Percentiles rank a stretch among this genome's conserved stretches.
Evolutionary conservation across 306 rosid genomes (phyloP).

Genomic region (Quercus dentata): DNA sequence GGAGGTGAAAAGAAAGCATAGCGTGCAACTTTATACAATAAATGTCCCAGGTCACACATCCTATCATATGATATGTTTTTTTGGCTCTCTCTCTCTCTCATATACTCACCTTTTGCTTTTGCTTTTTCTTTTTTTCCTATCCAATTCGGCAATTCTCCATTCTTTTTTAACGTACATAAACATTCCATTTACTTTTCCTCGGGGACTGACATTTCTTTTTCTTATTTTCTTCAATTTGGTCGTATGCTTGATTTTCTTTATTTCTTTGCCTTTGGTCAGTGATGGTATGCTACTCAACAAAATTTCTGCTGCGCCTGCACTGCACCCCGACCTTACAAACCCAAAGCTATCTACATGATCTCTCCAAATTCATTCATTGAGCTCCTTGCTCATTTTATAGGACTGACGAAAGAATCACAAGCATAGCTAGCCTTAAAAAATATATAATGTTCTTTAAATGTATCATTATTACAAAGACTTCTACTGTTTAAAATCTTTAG

Average conservation of each 20-base stretch:
- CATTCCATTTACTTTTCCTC: conserved; percentile 38
- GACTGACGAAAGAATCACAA: no score
- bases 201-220: background rate
- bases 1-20: conserved; percentile 51
- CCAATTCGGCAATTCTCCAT: conserved; percentile 17
- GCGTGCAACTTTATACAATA: conserved; percentile 86
- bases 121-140: conserved; percentile 9
- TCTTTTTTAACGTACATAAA: conserved; percentile 22
- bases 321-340: background rate
- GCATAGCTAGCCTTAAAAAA: no score
- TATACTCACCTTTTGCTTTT: conserved; percentile 23
- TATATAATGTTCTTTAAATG: no score
- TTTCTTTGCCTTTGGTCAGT: background rate
- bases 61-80: conserved; percentile 13
- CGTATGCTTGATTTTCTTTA: background rate
- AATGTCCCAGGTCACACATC: conserved; percentile 48
- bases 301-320: background rate
- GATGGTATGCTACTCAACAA: no score
- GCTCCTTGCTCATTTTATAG: background rate
- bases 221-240: background rate
- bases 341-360: background rate
- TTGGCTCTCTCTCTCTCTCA: background rate
- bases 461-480: no score
- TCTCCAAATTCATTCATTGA: background rate
- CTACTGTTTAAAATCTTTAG: no score